Evolutionary conservation across 192 early-diverging fungal species (phyloP).

Genomic region (Spinellus fusiger): DNA sequence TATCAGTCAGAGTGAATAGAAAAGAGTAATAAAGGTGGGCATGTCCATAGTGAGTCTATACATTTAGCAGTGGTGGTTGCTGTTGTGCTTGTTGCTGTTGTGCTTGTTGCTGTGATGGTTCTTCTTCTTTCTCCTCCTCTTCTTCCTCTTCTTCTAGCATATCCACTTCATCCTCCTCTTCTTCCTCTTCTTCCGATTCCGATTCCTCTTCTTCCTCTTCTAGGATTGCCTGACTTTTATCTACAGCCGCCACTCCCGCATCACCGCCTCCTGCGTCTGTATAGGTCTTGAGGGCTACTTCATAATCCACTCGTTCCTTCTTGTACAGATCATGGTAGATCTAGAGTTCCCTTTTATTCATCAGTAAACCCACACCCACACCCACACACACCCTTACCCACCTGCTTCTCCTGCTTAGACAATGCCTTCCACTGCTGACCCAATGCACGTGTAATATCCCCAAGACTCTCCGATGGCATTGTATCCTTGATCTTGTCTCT

Average conservation of each 20-base stretch:
- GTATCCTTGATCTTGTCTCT: constrained; percentile 39
- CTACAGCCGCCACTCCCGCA: constrained; percentile 12
- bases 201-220: not conserved
- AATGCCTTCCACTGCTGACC: constrained; percentile 40
- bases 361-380: not conserved
- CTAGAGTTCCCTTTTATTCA: constrained; percentile 2
- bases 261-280: constrained; percentile 16
- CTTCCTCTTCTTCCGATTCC: constrained; percentile 10
- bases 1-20: not conserved
- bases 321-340: constrained; percentile 33
- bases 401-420: constrained; percentile 30
- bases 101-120: not conserved
- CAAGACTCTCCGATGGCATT: constrained; percentile 25
- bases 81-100: not conserved
- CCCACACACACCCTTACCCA: not conserved
- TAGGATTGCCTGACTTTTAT: not conserved
- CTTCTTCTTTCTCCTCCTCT: constrained; percentile 1
- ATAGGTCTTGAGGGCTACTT: constrained; percentile 29
- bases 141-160: constrained; percentile 19
- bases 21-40: not conserved
- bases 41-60: not conserved
- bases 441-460: constrained; percentile 31
- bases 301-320: constrained; percentile 29
- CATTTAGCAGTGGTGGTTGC: too few species aligned
- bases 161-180: constrained; percentile 22